Conservation (phyloP, 768 basidiomycete species). For the Boletus rubroflammeus region DNA sequence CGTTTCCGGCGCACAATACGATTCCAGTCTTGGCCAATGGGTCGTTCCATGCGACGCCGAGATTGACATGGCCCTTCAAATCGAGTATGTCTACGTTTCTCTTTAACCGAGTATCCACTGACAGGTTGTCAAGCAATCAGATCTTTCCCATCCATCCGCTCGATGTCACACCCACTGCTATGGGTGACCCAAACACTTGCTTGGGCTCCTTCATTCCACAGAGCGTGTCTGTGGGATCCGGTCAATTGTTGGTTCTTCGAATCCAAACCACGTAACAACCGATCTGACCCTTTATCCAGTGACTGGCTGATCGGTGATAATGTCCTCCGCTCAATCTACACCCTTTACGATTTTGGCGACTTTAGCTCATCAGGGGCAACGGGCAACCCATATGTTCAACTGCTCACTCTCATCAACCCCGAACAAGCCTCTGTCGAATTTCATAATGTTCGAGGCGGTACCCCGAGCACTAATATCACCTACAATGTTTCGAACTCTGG, state of each 20-base stretch:
- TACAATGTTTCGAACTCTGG: conserved; percentile 48
- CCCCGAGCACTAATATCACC: conserved; percentile 62
- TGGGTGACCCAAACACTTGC: conserved; percentile 48
- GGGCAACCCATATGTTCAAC: conserved; percentile 76
- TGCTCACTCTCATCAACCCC: conserved; percentile 67
- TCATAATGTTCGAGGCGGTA: conserved; percentile 61
- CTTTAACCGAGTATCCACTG: conserved; percentile 5
- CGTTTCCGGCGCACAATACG: conserved; percentile 60
- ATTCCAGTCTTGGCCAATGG: conserved; percentile 57
- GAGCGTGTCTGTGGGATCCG: conserved; percentile 50
- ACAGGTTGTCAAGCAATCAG: conserved; percentile 49
- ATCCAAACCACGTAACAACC: neutral
- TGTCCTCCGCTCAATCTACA: conserved; percentile 76
- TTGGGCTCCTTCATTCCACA: conserved; percentile 76
- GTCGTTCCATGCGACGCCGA: conserved; percentile 69
- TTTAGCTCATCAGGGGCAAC: conserved; percentile 58
- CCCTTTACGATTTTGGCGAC: conserved; percentile 83
- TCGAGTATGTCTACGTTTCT: conserved; percentile 49
- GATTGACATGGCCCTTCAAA: conserved; percentile 75
- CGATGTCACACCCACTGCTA: conserved; percentile 56
- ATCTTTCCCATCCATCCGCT: conserved; percentile 78
- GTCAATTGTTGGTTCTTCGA: conserved; percentile 56
- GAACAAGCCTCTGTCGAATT: conserved; percentile 70
- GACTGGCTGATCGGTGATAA: conserved; percentile 86
- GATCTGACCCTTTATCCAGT: conserved; percentile 35